phyloP scores from a whole-genome alignment of 441 rosid genomes.

The Aleurites moluccanus region DNA sequence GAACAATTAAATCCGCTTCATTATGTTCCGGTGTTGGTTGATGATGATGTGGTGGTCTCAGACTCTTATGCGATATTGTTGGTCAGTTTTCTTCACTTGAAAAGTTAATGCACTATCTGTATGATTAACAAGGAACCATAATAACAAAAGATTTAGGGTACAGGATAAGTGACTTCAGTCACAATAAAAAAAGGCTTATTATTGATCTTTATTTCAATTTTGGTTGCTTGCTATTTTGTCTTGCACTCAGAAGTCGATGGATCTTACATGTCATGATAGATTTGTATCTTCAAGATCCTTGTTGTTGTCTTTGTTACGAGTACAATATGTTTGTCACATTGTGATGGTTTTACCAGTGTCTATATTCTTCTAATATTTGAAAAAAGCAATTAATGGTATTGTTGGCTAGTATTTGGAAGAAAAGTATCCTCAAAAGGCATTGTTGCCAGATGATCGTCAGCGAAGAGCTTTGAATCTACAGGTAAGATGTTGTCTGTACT shows the following conservation, averaged over 20 bases:
- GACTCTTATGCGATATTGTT: conserved; percentile 58
- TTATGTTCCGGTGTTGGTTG: conserved; percentile 51
- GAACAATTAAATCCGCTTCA: conserved; percentile 48
- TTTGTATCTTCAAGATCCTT: not conserved
- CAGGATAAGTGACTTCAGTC: not conserved
- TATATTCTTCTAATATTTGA: not conserved
- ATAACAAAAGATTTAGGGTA: not conserved
- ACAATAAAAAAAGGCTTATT: not conserved
- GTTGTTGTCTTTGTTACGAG: not conserved
- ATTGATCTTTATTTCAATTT: not conserved
- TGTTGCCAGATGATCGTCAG: conserved; percentile 47
- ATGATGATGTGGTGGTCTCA: conserved; percentile 50
- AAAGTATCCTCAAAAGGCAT: conserved; percentile 50
- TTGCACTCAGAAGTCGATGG: not conserved
- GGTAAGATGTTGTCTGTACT: conserved; percentile 27
- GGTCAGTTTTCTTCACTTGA: conserved; percentile 34
- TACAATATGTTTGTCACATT: not conserved
- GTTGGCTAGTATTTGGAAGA: conserved; percentile 55
- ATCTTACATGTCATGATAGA: not conserved
- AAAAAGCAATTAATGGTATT: conserved; percentile 4
- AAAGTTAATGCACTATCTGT: not conserved
- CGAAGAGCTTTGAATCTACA: conserved; percentile 50
- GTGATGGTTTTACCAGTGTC: conserved; percentile 1
- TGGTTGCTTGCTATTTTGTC: not conserved
- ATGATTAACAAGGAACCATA: not conserved